Base-by-base conservation (phyloP, 805 yeast genomes). In the Wickerhamomyces xylosicus region DNA sequence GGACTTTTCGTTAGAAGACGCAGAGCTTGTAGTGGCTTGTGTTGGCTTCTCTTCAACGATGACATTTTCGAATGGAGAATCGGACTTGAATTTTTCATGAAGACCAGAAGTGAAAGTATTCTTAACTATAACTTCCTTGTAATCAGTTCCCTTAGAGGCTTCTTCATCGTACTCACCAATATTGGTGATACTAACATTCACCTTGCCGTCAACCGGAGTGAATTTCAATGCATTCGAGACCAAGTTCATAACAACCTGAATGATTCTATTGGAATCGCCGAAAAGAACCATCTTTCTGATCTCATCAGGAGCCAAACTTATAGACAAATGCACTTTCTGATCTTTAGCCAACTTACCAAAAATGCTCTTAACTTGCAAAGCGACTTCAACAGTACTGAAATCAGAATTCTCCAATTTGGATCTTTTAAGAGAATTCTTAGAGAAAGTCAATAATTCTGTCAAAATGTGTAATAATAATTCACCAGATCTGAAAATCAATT, bases 191-290 rank as follows among this genome's bases (percentile, higher is more conserved):
- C 67, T 56, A 8, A 85, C 85, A 21, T 69, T 69, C 11, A 89
- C 94, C 14, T 72, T 69, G 2, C 97, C 97, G 42, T 85, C 85
- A 15, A 78, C 82, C 0, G 95, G 95, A 0, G 97, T 89, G 52
- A 92, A 92, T 57, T 92, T 92, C 50, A 92, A 65, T 0, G 95
- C 79, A 59, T 92, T 90, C 15, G 94, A 81, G 9, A 90, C 92
- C 40, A 92, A 65, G 52, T 92, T 92, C 89, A 90, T 87, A 6
- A 90, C 79, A 37, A 92, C 81, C 58, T 90, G 98, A 40, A 85
- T 75, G 33, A 92, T 84, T 54, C 97, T 68, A 58, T 86, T 87
- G 8, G 92, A 77, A 59, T 90, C 98, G 2, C 96, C 97, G 59
- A 69, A 76, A 7, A 90, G 61, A 2, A 85, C 71, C 67, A 83